These are phyloP conservation scores for Ustilago curta DNA, from an alignment of 1,284 basidiomycete genomes.

Conservation along the genomic window DNA sequence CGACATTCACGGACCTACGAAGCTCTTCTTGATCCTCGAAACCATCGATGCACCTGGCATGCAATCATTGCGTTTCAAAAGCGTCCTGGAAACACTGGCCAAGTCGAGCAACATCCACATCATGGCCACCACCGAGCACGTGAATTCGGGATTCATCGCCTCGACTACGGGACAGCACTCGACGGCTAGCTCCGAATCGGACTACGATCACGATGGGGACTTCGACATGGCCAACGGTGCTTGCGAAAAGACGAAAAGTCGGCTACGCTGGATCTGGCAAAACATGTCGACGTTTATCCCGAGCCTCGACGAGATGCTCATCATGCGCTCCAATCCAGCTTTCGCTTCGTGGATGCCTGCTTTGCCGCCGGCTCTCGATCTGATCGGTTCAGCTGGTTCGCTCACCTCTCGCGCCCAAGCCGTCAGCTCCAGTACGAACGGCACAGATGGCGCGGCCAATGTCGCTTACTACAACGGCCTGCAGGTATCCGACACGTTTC, in stretches of 20 bases:
- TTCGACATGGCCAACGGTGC: not conserved
- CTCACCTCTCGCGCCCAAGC: conserved; percentile 2
- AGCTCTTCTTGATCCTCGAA: conserved; percentile 43
- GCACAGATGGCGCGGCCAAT: conserved; percentile 3
- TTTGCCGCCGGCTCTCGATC: conserved; percentile 33
- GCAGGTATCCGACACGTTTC: conserved; percentile 30
- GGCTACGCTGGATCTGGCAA: conserved; percentile 50
- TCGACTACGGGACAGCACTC: conserved; percentile 23
- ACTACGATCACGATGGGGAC: not conserved
- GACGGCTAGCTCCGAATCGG: not conserved
- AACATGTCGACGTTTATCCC: conserved; percentile 45
- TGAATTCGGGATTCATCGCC: conserved; percentile 45
- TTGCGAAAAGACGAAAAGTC: not conserved
- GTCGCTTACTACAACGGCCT: conserved; percentile 36
- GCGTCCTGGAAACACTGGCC: conserved; percentile 37
- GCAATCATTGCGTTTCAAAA: conserved; percentile 40
- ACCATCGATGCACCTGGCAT: conserved; percentile 48
- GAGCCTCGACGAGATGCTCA: conserved; percentile 48
- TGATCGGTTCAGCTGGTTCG: conserved; percentile 29
- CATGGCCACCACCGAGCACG: conserved; percentile 47
- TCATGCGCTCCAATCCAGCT: conserved; percentile 48
- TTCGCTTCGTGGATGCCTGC: conserved; percentile 44
- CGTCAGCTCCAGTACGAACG: not conserved
- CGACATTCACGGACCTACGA: conserved; percentile 17
- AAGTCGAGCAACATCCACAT: conserved; percentile 38